phyloP scores from a whole-genome alignment of 352 stramenopile genomes.

The Globisporangium acanthophoron region DNA sequence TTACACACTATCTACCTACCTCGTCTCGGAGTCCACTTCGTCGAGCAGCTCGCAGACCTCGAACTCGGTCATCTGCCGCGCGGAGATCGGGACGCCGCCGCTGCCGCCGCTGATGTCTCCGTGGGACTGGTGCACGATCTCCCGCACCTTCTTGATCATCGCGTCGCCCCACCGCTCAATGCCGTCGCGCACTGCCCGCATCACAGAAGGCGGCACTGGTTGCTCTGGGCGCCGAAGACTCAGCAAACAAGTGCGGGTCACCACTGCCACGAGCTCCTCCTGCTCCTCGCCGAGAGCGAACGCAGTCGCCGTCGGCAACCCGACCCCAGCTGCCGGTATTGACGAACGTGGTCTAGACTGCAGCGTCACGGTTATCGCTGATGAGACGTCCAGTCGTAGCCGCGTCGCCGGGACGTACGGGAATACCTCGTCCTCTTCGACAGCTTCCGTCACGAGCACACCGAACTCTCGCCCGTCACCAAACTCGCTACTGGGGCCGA shows the following conservation, averaged over 20 bases:
- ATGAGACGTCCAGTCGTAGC: not conserved
- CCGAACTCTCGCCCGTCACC: not conserved
- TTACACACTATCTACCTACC: no score
- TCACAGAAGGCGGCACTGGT: not conserved
- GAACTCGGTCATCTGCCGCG: not conserved
- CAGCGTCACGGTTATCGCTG: not conserved
- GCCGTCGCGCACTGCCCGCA: slow-evolving; percentile 1
- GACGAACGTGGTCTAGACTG: not conserved
- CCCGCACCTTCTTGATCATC: slow-evolving; percentile 9
- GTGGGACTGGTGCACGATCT: not conserved
- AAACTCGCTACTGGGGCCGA: not conserved
- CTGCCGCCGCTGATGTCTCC: no score
- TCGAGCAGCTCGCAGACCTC: not conserved
- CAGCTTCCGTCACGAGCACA: not conserved
- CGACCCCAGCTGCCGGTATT: not conserved
- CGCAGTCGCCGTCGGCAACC: no score
- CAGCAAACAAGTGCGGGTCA: not conserved
- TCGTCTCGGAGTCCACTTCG: not conserved
- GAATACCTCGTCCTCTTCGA: not conserved
- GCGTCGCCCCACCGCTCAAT: slow-evolving; percentile 8
- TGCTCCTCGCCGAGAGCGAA: not conserved
- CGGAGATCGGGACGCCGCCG: not conserved
- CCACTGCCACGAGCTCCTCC: not conserved
- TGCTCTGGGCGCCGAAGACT: not conserved
- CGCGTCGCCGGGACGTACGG: not conserved